Evolutionary conservation across 1,284 basidiomycete genomes (phyloP).

Genomic region (Ustilago esculenta): DNA sequence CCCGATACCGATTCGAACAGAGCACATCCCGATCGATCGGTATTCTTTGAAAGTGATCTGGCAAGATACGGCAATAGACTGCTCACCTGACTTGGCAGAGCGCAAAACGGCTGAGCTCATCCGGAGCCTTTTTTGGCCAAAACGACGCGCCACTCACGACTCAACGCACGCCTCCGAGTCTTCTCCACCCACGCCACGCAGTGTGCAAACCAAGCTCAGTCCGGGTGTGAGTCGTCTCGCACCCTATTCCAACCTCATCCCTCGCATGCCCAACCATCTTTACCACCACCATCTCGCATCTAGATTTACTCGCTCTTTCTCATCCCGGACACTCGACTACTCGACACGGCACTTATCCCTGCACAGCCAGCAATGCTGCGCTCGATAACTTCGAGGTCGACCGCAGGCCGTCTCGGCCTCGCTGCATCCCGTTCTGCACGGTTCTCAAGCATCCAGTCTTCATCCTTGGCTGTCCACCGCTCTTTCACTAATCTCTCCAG

Average conservation of each 20-base stretch:
- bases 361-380: conserved; percentile 32
- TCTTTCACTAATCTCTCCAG: conserved; percentile 26
- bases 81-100: conserved; percentile 14
- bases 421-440: conserved; percentile 18
- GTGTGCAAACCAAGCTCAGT: too few species aligned
- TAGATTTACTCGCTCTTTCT: neutral
- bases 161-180: neutral
- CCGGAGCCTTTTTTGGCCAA: neutral
- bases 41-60: conserved; percentile 26
- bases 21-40: too few species aligned
- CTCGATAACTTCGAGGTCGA: conserved; percentile 41
- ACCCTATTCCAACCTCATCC: too few species aligned
- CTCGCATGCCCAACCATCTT: too few species aligned
- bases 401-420: conserved; percentile 16
- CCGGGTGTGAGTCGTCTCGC: too few species aligned
- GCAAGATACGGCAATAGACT: conserved; percentile 1
- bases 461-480: conserved; percentile 8
- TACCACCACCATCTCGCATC: too few species aligned
- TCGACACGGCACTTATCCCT: neutral
- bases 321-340: too few species aligned
- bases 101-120: conserved; percentile 15
- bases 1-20: neutral
- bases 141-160: conserved; percentile 13
- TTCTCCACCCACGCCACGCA: conserved; percentile 15
- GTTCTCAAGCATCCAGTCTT: conserved; percentile 3